Percentiles rank a stretch among this genome's conserved stretches.
Evolutionary conservation across 2,329 filamentous ascomycete genomes (phyloP).

Genomic region (Exserohilum rostratum): DNA sequence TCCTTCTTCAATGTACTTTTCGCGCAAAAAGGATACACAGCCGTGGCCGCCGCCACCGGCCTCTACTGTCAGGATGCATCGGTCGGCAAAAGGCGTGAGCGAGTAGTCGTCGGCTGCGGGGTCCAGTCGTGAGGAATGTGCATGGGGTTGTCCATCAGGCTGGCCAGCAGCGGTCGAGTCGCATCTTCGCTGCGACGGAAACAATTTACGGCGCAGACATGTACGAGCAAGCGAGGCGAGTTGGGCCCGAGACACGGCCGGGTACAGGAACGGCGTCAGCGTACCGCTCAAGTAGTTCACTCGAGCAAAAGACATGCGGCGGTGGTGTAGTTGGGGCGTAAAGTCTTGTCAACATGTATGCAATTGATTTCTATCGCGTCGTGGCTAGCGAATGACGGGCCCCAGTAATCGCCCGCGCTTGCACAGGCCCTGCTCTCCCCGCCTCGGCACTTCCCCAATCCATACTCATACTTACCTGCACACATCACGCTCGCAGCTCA

Average conservation of each 20-base stretch:
- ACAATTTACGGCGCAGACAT: constrained; percentile 21
- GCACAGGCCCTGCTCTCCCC: background rate
- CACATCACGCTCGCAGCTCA: too few relatives aligned
- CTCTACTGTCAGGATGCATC: constrained; percentile 76
- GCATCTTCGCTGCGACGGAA: constrained; percentile 33
- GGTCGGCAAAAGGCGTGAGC: constrained; percentile 82
- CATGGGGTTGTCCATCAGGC: constrained; percentile 12
- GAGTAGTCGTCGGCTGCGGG: constrained; percentile 85
- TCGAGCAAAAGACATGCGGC: constrained; percentile 43
- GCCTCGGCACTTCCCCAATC: background rate
- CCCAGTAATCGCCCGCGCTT: constrained; percentile 10
- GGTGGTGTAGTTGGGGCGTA: constrained; percentile 3
- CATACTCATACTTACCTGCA: background rate
- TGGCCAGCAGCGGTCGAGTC: constrained; percentile 29
- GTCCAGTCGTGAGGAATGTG: constrained; percentile 63
- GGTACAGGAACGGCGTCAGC: constrained; percentile 55
- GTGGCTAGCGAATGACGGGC: constrained; percentile 13
- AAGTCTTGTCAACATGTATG: background rate
- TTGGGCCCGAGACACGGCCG: constrained; percentile 43
- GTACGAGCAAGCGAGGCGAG: constrained; percentile 29
- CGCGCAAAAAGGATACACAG: constrained; percentile 91
- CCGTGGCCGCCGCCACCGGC: constrained; percentile 86
- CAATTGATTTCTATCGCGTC: constrained; percentile 10
- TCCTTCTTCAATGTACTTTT: constrained; percentile 86
- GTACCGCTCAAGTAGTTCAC: constrained; percentile 40